Percentiles rank a stretch among this genome's conserved stretches.
phyloP scores from a whole-genome alignment of 805 yeast genomes.

The Yamadazyma akitaensis region DNA sequence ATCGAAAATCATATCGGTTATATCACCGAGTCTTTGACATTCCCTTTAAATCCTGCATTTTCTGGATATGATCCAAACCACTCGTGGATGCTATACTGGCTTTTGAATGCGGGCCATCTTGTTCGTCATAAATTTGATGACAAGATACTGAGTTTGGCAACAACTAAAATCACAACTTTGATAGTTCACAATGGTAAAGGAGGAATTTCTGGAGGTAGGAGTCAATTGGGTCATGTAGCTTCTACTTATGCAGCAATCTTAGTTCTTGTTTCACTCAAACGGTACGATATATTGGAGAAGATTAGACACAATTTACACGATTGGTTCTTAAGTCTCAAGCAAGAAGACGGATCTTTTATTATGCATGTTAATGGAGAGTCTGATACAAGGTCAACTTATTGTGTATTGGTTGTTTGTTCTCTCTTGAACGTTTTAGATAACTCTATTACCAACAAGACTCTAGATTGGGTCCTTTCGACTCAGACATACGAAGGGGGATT shows the following conservation, averaged over 20 bases:
- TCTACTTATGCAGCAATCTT: constrained; percentile 75
- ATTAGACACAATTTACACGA: constrained; percentile 42
- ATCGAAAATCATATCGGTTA: constrained; percentile 42
- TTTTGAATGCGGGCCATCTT: constrained; percentile 44
- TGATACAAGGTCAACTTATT: constrained; percentile 83
- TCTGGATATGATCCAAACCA: constrained; percentile 78
- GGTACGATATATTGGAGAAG: constrained; percentile 26
- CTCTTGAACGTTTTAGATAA: constrained; percentile 61
- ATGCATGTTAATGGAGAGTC: constrained; percentile 79
- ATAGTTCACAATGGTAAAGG: constrained; percentile 31
- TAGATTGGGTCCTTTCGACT: constrained; percentile 61
- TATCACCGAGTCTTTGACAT: constrained; percentile 29
- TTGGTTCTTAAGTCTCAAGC: constrained; percentile 69
- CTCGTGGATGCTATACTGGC: constrained; percentile 90
- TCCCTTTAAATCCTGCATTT: constrained; percentile 50
- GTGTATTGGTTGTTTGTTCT: constrained; percentile 74
- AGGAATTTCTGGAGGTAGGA: constrained; percentile 84
- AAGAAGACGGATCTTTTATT: constrained; percentile 67
- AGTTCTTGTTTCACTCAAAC: constrained; percentile 53
- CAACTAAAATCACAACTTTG: constrained; percentile 22
- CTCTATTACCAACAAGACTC: constrained; percentile 51
- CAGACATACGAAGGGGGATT: constrained; percentile 97
- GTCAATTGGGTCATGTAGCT: constrained; percentile 82
- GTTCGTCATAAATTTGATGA: constrained; percentile 11
- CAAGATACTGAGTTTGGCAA: constrained; percentile 2